These are phyloP conservation scores for Cryoendolithus antarcticus DNA, from an alignment of 2,329 filamentous ascomycete genomes.

Conservation along the genomic window DNA sequence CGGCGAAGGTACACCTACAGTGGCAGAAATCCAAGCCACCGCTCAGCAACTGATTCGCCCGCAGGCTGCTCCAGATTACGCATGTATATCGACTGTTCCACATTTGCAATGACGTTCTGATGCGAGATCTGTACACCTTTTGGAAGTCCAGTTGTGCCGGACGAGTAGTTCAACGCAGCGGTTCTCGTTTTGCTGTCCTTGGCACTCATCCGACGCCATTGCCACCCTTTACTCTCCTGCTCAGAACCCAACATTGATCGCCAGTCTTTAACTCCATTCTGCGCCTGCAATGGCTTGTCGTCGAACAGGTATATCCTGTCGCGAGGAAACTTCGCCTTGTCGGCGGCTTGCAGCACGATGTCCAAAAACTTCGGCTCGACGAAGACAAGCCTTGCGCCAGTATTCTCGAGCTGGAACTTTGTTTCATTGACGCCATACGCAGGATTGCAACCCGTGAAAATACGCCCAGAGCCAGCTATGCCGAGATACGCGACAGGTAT, in stretches of 20 bases:
- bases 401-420: conserved; percentile 70
- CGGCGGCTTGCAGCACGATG: conserved; percentile 55
- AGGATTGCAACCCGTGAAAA: conserved; percentile 58
- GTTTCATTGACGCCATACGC: conserved; percentile 76
- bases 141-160: conserved; percentile 78
- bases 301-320: conserved; percentile 68
- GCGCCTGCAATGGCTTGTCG: conserved; percentile 32
- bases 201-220: conserved; percentile 54
- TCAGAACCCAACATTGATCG: conserved; percentile 29
- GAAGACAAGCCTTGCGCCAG: conserved; percentile 58
- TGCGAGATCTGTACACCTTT: conserved; percentile 88
- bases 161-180: conserved; percentile 77
- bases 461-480: conserved; percentile 39
- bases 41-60: conserved; percentile 12
- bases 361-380: conserved; percentile 59
- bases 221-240: conserved; percentile 46
- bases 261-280: conserved; percentile 32
- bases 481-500: conserved; percentile 44
- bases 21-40: conserved; percentile 26
- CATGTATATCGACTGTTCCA: conserved; percentile 27
- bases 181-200: conserved; percentile 59
- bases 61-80: conserved; percentile 21
- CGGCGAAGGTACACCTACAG: conserved; percentile 2
- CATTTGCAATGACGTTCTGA: conserved; percentile 67
- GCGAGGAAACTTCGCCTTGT: conserved; percentile 54